Evolutionary conservation across 2,329 filamentous ascomycete genomes (phyloP).

Genomic region (Fusarium scirpi): DNA sequence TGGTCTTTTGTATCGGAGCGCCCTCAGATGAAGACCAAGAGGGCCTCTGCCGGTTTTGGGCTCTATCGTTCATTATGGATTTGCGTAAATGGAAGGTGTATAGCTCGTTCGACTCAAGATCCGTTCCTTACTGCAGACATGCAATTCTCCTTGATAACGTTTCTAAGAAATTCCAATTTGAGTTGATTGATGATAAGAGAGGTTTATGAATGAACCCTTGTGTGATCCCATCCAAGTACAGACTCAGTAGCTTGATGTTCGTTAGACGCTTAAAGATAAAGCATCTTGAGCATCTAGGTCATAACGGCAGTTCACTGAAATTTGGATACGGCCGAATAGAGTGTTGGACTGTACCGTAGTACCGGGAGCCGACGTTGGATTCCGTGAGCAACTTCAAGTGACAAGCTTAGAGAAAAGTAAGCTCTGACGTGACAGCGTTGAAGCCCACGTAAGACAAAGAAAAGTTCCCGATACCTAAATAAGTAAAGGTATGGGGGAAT

Average conservation of each 20-base stretch:
- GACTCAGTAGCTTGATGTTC: background rate
- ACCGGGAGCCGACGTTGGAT: conserved; percentile 21
- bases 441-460: conserved; percentile 24
- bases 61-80: conserved; percentile 15
- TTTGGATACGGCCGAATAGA: conserved; percentile 11
- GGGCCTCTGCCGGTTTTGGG: background rate
- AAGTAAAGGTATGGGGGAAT: background rate
- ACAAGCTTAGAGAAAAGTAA: conserved; percentile 5
- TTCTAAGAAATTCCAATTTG: background rate
- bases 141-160: background rate
- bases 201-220: conserved; percentile 7
- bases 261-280: background rate
- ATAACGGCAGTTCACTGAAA: background rate
- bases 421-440: conserved; percentile 7
- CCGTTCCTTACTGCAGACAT: background rate
- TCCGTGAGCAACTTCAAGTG: conserved; percentile 12
- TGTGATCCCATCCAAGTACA: background rate
- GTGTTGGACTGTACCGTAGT: conserved; percentile 22
- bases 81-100: background rate
- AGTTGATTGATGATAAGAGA: too few relatives aligned
- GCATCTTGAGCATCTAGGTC: background rate
- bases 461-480: conserved; percentile 1
- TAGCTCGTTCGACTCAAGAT: background rate
- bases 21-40: conserved; percentile 26
- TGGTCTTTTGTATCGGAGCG: background rate